Conservation (phyloP, 2,329 filamentous ascomycete species). For the Phyllosticta citrichinensis region DNA sequence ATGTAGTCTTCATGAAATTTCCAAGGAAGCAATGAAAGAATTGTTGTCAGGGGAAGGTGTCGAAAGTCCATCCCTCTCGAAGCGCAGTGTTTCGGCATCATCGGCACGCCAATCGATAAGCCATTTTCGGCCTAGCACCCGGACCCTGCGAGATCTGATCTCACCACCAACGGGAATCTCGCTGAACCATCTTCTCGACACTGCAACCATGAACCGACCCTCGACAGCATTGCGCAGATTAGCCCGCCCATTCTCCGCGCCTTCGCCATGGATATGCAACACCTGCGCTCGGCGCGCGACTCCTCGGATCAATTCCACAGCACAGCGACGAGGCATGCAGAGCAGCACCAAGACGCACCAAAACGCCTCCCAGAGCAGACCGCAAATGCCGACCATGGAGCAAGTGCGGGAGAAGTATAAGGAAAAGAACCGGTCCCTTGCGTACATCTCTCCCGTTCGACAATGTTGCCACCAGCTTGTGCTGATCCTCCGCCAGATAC, state of each 20-base stretch:
- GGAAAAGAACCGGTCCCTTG: slow-evolving; percentile 56
- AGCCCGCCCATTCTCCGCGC: slow-evolving; percentile 3
- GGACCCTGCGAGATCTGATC: background rate
- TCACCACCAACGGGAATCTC: slow-evolving; percentile 1
- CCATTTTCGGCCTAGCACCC: background rate
- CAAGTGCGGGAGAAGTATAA: slow-evolving; percentile 54
- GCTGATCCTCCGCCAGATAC: slow-evolving; percentile 38
- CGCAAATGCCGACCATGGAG: slow-evolving; percentile 48
- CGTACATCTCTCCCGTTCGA: slow-evolving; percentile 34
- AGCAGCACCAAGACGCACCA: slow-evolving; percentile 22
- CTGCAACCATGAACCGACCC: slow-evolving; percentile 4
- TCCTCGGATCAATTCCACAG: slow-evolving; percentile 12
- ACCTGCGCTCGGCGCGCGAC: slow-evolving; percentile 23
- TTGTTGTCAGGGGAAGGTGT: too few species aligned
- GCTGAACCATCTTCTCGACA: background rate
- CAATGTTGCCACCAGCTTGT: background rate
- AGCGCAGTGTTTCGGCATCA: background rate
- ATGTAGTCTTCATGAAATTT: too few species aligned
- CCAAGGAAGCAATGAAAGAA: too few species aligned
- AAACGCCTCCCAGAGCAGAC: slow-evolving; percentile 12
- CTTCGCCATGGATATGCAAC: slow-evolving; percentile 27
- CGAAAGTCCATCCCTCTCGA: too few species aligned
- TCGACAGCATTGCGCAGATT: slow-evolving; percentile 1
- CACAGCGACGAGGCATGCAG: slow-evolving; percentile 23
- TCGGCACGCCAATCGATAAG: background rate